phyloP scores from a whole-genome alignment of 2,329 filamentous ascomycete species.

The Xylaria sp. region DNA sequence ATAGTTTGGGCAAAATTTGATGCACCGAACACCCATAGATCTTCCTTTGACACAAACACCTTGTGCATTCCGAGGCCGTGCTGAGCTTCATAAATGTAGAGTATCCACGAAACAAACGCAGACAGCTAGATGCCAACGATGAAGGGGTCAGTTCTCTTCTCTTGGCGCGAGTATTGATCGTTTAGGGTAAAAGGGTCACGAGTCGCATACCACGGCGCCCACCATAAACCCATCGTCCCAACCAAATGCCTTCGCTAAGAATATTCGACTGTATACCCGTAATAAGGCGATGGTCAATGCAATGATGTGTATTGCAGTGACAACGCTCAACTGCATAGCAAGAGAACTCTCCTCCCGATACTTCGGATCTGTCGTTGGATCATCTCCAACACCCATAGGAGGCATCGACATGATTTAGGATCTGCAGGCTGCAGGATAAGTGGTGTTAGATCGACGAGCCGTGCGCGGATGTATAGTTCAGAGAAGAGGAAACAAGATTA shows the following conservation, averaged over 20 bases:
- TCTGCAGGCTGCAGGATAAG: background rate
- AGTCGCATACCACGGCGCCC: slow-evolving; percentile 34
- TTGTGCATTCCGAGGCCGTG: slow-evolving; percentile 55
- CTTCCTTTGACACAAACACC: slow-evolving; percentile 42
- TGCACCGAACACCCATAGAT: slow-evolving; percentile 46
- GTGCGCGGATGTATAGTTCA: background rate
- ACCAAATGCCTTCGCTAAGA: slow-evolving; percentile 31
- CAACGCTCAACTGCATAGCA: slow-evolving; percentile 10
- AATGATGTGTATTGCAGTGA: slow-evolving; percentile 2
- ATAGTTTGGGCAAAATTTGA: slow-evolving; percentile 54
- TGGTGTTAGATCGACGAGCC: background rate
- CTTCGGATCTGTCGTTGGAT: background rate
- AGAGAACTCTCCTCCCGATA: slow-evolving; percentile 13
- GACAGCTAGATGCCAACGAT: slow-evolving; percentile 33
- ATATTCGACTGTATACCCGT: slow-evolving; percentile 20
- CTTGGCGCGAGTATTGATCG: background rate
- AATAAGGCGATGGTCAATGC: slow-evolving; percentile 13
- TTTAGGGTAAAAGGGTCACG: background rate
- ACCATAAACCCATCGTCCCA: slow-evolving; percentile 41
- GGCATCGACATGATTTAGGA: slow-evolving; percentile 8
- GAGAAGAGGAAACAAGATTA: background rate
- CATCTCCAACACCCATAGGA: background rate
- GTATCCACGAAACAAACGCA: slow-evolving; percentile 38
- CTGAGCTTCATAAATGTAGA: slow-evolving; percentile 50
- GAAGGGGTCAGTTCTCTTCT: background rate